These are phyloP conservation scores for Phytophthora capsici DNA, from an alignment of 352 stramenopile species.

Conservation along the genomic window DNA sequence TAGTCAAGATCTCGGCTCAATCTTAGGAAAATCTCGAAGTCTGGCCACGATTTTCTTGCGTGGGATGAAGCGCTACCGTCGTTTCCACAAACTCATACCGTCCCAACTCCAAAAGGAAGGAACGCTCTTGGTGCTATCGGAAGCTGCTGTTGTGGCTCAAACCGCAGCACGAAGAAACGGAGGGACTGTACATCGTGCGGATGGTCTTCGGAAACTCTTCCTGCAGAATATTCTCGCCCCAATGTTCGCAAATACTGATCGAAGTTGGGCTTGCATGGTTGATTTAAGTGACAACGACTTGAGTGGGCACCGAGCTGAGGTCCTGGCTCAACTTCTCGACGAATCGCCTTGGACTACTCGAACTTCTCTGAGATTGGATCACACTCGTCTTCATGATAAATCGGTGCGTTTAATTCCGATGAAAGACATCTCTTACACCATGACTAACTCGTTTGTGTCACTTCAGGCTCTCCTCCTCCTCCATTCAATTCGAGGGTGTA, in stretches of 20 bases:
- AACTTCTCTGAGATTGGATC: conserved; percentile 63
- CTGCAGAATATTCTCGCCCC: conserved; percentile 63
- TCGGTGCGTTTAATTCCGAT: conserved; percentile 35
- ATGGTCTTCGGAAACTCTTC: conserved; percentile 54
- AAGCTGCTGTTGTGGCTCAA: conserved; percentile 34
- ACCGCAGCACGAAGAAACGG: conserved; percentile 25
- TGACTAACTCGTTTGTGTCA: not conserved
- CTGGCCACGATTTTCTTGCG: conserved; percentile 68
- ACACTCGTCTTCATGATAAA: conserved; percentile 61
- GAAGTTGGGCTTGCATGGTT: conserved; percentile 48
- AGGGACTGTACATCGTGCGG: conserved; percentile 24
- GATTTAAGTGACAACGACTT: conserved; percentile 85
- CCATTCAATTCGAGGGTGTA: conserved; percentile 61
- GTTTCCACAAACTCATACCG: conserved; percentile 30
- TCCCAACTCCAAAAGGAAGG: conserved; percentile 31
- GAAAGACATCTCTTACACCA: too few relatives aligned
- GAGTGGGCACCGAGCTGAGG: conserved; percentile 47
- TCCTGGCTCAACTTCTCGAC: conserved; percentile 60
- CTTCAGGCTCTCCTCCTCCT: conserved; percentile 61
- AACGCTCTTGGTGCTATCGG: conserved; percentile 28
- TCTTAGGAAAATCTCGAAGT: conserved; percentile 70
- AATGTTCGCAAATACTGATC: conserved; percentile 69
- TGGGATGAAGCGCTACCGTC: conserved; percentile 54
- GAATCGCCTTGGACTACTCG: conserved; percentile 44
- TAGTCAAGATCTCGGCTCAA: conserved; percentile 58